phyloP scores from a whole-genome alignment of 2,329 filamentous ascomycete species.

The Eurotiales sp. region DNA sequence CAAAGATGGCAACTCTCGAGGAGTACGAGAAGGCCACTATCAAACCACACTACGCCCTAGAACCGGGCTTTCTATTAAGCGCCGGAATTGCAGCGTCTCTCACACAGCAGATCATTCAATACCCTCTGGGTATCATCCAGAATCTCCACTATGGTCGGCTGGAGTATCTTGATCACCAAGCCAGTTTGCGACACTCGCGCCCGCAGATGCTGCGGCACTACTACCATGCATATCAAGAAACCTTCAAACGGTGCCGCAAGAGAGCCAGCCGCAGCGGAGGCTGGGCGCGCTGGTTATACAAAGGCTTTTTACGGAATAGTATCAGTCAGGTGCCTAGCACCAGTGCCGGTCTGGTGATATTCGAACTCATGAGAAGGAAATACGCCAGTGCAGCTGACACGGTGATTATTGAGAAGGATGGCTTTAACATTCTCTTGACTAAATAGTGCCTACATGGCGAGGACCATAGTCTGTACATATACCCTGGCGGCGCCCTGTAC shows the following conservation, averaged over 20 bases:
- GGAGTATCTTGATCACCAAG: slow-evolving; percentile 56
- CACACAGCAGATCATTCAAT: slow-evolving; percentile 55
- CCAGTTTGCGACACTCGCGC: slow-evolving; percentile 39
- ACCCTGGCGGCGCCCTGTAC: not conserved
- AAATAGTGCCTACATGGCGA: slow-evolving; percentile 23
- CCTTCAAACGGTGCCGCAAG: slow-evolving; percentile 51
- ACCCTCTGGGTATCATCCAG: slow-evolving; percentile 58
- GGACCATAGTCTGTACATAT: slow-evolving; percentile 6
- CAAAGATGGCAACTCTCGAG: slow-evolving; percentile 8
- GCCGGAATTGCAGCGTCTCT: slow-evolving; percentile 58
- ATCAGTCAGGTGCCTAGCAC: slow-evolving; percentile 61
- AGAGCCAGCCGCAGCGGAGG: slow-evolving; percentile 51
- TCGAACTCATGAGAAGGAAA: slow-evolving; percentile 60
- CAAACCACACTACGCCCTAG: slow-evolving; percentile 60
- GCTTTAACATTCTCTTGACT: slow-evolving; percentile 58
- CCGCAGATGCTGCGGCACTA: slow-evolving; percentile 51
- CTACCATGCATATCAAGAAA: slow-evolving; percentile 59
- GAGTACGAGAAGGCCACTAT: slow-evolving; percentile 37
- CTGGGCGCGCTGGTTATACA: slow-evolving; percentile 55
- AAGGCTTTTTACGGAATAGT: slow-evolving; percentile 54
- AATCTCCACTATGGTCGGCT: slow-evolving; percentile 57
- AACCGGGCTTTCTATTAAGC: slow-evolving; percentile 58
- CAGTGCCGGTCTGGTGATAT: slow-evolving; percentile 61
- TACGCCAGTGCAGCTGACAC: slow-evolving; percentile 54
- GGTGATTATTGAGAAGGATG: slow-evolving; percentile 55